Evolutionary conservation across 768 basidiomycete species (phyloP), one percentile per base, ranked within the genome.

Genomic region (Rhizopogon roseolus): DNA sequence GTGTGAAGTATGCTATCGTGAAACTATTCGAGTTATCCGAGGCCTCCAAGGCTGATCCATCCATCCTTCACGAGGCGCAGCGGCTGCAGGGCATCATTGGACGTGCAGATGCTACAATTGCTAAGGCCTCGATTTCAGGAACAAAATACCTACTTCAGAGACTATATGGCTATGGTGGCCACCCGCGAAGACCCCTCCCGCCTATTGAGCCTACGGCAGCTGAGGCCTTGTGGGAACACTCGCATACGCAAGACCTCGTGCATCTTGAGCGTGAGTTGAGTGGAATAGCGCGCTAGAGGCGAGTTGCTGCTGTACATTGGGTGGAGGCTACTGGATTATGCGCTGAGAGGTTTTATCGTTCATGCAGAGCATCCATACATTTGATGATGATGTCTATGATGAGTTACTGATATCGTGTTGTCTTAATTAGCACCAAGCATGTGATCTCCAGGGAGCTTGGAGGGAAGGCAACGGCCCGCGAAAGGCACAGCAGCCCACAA

Each of bases 61-160:
- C 78, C 13, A 65, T 82, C 25, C 80, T 93, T 36, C 69, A 78
- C 0, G 84, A 88, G 62, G 88, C 90, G 6, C 84, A 85, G 60
- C 77, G 74, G 13, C 65, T 96, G 27, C 94, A 98, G 64, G 88
- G 83, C 9, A 82, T 93, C 57, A 77, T 91, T 51, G 90, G 89
- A 8, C 82, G 80, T 44, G 91, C 84, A 5, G 94, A 97, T 66
- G 85, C 75, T 58, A 87, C 89, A 6, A 86, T 93, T 60, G 80
- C 87, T 25, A 86, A 88, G 62, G 71, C 82, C 2, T 85, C 84
- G 2, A 85, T 96, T 56, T 71, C 86, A 6, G 93, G 93, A 5
- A 93, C 88, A n/a, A 96, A 96, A 69, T 85, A 74, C 64, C 75
- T 90, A 40, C 69, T 93, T 13, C 75, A 90, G 66, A 86, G 79